Evolutionary conservation across 2,329 filamentous ascomycete genomes (phyloP), one percentile per base, ranked within the genome.

Genomic region (Aspergillus eucalypticola): DNA sequence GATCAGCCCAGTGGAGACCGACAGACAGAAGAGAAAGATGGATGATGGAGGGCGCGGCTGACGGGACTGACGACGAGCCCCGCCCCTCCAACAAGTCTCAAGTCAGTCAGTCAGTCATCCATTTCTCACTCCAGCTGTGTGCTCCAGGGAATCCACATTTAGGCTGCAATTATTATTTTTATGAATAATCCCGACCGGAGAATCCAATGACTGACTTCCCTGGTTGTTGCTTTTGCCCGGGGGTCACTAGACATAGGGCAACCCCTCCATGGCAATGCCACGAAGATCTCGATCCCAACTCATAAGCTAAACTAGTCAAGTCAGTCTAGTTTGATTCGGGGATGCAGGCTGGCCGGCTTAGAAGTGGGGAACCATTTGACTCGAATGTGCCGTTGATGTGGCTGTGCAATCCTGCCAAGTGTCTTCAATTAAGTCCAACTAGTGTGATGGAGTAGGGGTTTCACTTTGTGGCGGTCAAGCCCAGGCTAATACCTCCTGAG

Each of bases 351-450:
- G 11, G 32, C 32, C 32, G 11, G 11, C 32, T 32, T 19, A 11
- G 25, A 32, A 44, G 17, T 39, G 39, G 23, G 53, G 39, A 29
- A 29, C 1, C 8, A 29, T 27, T 27, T 29, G 27, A 10, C 27
- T 11, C 27, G 27, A 29, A 29, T 29, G 27, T 29, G 27, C 27
- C 27, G 27, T 29, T 29, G 19, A 15, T 44, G 53, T 55, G 53
- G 53, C 53, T 44, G 53, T 55, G 53, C 52, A 54, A 17, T 19
- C 13, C 17, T 25, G 53, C 39, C 39, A 39, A 44, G 53, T 17
- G 42, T 38, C 38, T 27, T 27, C 7, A 27, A 27, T 7, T 27
- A 27, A 27, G 25, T 27, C 25, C 8, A 27, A 0, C 3, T 27
- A 27, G 25, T 27, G 25, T 27, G 32, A 35, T 35, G 32, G 32